Base-by-base conservation (phyloP, 257 asterid species). In the Striga asiatica region DNA sequence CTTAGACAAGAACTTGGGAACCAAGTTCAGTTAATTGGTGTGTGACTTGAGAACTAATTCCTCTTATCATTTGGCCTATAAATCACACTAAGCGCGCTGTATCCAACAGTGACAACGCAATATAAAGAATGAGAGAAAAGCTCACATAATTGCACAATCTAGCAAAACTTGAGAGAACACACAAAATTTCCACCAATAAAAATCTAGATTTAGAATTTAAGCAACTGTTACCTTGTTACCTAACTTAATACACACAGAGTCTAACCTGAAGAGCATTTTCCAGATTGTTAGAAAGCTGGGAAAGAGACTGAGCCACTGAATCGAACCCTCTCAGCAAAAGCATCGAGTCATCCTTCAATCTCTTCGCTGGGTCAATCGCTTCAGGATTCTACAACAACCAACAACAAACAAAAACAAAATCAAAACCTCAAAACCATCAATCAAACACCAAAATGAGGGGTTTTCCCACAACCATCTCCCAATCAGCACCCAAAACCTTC, bases 211-310 rank as follows among this genome's bases (percentile, higher is more conserved):
- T 59, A 17, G 22, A 54, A 22, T 42, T 10, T 29, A 18, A 52
- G 31, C 13, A 25, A 17, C 9, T n/a, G n/a, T n/a, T n/a, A n/a
- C n/a, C n/a, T n/a, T n/a, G n/a, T n/a, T n/a, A 0, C 0, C 46
- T 21, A 47, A 59, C 0, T 9, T 6, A 20, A 2, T 12, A 41
- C 32, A 53, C 47, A 20, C 22, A 29, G 18, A 3, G 0, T 28
- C 20, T 25, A 37, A 89, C 98, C 98, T 88, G 88, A 58, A 87
- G 87, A 4, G 95, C 97, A 37, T 65, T 76, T 41, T 84, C 89
- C 3, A 91, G 73, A 70, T 71, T 82, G 72, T 65, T 60, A 3
- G 98, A 84, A 20, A 91, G 81, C 73, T 74, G 86, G 23, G 94
- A 80, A 7, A 91, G 82, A 46, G 97, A 58, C 5, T 76, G 78